phyloP scores from a whole-genome alignment of 148 eudicot genomes.

The Camellia sinensis region DNA sequence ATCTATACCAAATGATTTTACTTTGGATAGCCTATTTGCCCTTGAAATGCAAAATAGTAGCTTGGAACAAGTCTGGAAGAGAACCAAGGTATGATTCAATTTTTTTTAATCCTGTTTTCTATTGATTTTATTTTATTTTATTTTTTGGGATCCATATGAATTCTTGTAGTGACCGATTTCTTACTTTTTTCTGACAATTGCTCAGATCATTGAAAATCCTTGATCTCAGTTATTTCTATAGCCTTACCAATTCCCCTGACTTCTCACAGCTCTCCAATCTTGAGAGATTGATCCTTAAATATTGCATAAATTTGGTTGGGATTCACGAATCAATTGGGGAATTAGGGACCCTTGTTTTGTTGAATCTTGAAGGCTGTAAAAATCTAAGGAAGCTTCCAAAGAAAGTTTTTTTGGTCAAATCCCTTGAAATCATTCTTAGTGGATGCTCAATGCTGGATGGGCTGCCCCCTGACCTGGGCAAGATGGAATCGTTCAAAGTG shows the following conservation, averaged over 20 bases:
- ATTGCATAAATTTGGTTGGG: too few relatives aligned
- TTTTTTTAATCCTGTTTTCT: too few relatives aligned
- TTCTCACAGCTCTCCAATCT: background rate
- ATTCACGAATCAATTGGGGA: background rate
- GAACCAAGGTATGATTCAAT: too few relatives aligned
- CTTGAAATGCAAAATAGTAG: too few relatives aligned
- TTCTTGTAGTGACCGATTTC: background rate
- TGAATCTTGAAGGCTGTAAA: background rate
- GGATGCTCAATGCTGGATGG: background rate
- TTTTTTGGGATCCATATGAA: background rate
- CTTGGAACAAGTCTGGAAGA: too few relatives aligned
- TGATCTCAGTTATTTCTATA: slow-evolving; percentile 10
- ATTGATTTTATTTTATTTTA: background rate
- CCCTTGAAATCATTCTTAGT: background rate
- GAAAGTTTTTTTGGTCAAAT: background rate
- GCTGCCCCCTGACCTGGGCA: background rate
- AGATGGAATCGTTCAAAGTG: background rate
- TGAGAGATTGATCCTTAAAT: background rate
- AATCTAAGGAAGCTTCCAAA: background rate
- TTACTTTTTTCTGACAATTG: background rate
- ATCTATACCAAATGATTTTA: background rate
- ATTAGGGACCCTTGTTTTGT: background rate
- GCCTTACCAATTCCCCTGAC: background rate
- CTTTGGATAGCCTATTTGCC: too few relatives aligned
- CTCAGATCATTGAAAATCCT: slow-evolving; percentile 3